Evolutionary conservation across 352 stramenopile genomes (phyloP).

Genomic region (Phytopythium kandeliae): DNA sequence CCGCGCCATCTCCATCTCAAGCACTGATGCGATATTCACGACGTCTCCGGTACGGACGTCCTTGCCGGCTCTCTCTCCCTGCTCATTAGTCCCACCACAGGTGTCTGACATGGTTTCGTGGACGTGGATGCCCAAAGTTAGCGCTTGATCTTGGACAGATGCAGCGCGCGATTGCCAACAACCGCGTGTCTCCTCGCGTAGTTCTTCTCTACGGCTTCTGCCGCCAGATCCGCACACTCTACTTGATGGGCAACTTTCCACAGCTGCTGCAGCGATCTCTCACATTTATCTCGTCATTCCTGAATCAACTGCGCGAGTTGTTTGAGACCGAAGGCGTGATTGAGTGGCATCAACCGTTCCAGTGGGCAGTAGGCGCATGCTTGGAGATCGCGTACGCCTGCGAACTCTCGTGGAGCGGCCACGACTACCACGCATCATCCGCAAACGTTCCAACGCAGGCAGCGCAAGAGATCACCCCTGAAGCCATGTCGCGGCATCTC

Average conservation of each 20-base stretch:
- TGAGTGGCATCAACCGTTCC: conserved; percentile 42
- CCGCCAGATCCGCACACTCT: conserved; percentile 69
- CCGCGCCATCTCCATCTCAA: conserved; percentile 15
- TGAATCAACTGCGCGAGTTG: conserved; percentile 23
- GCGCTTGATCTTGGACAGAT: conserved; percentile 43
- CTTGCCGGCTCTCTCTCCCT: neutral
- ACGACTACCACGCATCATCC: conserved; percentile 51
- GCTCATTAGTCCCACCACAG: neutral
- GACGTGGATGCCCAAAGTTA: conserved; percentile 23
- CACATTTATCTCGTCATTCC: conserved; percentile 53
- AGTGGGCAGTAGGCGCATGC: conserved; percentile 70
- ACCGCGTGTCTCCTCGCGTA: conserved; percentile 39
- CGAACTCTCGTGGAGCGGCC: conserved; percentile 65
- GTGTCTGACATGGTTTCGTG: neutral
- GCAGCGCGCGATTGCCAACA: conserved; percentile 46
- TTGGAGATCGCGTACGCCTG: conserved; percentile 74
- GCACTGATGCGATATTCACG: conserved; percentile 48
- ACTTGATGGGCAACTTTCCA: conserved; percentile 61
- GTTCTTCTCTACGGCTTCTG: conserved; percentile 76
- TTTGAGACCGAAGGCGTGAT: conserved; percentile 15
- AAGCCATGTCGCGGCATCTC: conserved; percentile 56
- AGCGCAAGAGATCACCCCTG: conserved; percentile 39
- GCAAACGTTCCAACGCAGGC: conserved; percentile 36
- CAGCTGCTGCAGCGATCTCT: conserved; percentile 53
- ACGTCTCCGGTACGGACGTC: conserved; percentile 39